Evolutionary conservation across 2,329 filamentous ascomycete genomes (phyloP), one percentile per base, ranked within the genome.

Genomic region (Talaromyces marneffei): DNA sequence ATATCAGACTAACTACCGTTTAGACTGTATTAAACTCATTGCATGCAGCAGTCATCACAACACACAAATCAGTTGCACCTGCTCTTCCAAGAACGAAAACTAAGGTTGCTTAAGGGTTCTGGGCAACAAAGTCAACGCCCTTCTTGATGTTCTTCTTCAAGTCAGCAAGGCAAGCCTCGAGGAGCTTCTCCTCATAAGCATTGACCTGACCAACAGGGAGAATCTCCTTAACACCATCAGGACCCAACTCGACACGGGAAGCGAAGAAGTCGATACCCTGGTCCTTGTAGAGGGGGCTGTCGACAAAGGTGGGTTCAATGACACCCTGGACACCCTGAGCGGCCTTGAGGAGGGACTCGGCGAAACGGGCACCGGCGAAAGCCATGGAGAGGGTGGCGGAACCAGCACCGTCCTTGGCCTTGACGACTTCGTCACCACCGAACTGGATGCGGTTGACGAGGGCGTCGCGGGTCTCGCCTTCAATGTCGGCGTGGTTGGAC

Each of bases 321-420:
- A 99, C 89, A 75, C 91, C 91, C 87, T 92, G 94, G 86, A 96
- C 87, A 77, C 94, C 94, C 79, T 95, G 87, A 63, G 89, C 82
- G 72, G 94, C 94, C 80, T 91, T 92, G 80, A 99, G 89, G 72
- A 99, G 83, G 70, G 89, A 91, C 83, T 97, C 92, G 71, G 94
- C 91, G 79, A 89, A 88, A 69, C 86, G 84, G 66, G 85, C 85
- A 81, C 93, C 93, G 69, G 93, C 93, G 86, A 96, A 93, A 74
- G 93, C 93, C 93, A 99, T 99, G 82, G 92, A 97, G 71, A 97
- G 90, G 66, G 93, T 97, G 76, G 93, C 93, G 70, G 92, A 97
- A 72, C 93, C 93, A 73, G 92, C 92, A 79, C 93, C 94, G 76
- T 93, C 92, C 90, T 97, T 97, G 80, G 93, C 94, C 87, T 97